Percentiles rank a stretch among this genome's conserved stretches.
Evolutionary conservation across 768 basidiomycete genomes (phyloP).

Genomic region (Psilocybe cyanescens): DNA sequence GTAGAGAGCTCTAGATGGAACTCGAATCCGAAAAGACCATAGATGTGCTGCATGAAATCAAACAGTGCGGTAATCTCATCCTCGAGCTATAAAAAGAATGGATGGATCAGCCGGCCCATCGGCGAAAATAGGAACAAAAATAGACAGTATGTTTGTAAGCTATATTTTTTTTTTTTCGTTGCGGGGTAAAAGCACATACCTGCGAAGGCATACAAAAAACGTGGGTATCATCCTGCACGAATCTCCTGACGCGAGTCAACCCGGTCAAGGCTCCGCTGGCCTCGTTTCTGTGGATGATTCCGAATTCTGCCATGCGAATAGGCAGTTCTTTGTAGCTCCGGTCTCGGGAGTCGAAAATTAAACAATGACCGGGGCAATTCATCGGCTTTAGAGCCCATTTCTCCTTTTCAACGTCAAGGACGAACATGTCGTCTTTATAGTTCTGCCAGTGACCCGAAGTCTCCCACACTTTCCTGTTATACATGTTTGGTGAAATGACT

Average conservation of each 20-base stretch:
- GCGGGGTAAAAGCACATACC: slow-evolving; percentile 39
- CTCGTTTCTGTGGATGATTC: slow-evolving; percentile 96
- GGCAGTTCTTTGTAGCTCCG: slow-evolving; percentile 95
- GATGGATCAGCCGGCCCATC: slow-evolving; percentile 1
- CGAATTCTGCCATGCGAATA: slow-evolving; percentile 98
- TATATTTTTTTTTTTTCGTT: too few species aligned
- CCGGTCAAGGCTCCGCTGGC: slow-evolving; percentile 94
- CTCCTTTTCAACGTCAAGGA: slow-evolving; percentile 93
- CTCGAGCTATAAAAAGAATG: slow-evolving; percentile 59
- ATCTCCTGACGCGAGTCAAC: slow-evolving; percentile 89
- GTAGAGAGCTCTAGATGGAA: slow-evolving; percentile 96
- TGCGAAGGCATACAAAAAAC: slow-evolving; percentile 97
- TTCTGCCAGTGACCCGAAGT: slow-evolving; percentile 98
- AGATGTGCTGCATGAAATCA: slow-evolving; percentile 94
- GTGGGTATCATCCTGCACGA: slow-evolving; percentile 98
- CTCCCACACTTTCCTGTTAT: slow-evolving; percentile 95
- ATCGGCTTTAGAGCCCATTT: slow-evolving; percentile 96
- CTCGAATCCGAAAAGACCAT: slow-evolving; percentile 93
- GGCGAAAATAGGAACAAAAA: neutral
- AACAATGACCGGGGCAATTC: slow-evolving; percentile 98
- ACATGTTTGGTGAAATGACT: slow-evolving; percentile 99
- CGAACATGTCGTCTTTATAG: slow-evolving; percentile 98
- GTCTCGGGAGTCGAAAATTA: slow-evolving; percentile 94
- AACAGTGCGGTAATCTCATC: slow-evolving; percentile 87
- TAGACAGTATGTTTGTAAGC: neutral